A percentile compares a stretch with the other conserved stretches of the same genome.
These are phyloP conservation scores for Paraphoma sp. DNA, from an alignment of 2,329 filamentous ascomycete species.

Conservation along the genomic window DNA sequence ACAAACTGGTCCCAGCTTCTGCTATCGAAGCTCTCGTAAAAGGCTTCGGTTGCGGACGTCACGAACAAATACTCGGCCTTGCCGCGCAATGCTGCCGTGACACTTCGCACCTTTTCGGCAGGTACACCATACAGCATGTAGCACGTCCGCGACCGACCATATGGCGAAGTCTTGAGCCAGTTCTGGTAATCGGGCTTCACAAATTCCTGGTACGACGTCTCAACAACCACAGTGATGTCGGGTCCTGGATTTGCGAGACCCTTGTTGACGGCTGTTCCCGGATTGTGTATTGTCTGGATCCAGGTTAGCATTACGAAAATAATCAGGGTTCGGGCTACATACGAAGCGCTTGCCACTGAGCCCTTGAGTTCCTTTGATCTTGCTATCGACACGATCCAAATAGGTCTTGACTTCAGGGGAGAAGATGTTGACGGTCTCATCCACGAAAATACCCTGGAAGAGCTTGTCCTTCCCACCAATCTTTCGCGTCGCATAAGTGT, in stretches of 20 bases:
- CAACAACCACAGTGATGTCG: conserved; percentile 35
- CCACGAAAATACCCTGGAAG: conserved; percentile 59
- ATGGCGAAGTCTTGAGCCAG: conserved; percentile 33
- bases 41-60: conserved; percentile 24
- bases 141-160: conserved; percentile 21
- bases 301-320: neutral
- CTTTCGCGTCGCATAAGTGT: conserved; percentile 51
- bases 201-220: conserved; percentile 27
- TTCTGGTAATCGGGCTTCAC: conserved; percentile 25
- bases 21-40: conserved; percentile 31
- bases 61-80: conserved; percentile 34
- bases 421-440: conserved; percentile 53
- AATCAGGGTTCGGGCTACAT: neutral
- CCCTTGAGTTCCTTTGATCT: conserved; percentile 11
- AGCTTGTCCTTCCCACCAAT: conserved; percentile 32
- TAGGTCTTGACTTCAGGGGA: conserved; percentile 21
- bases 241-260: conserved; percentile 28
- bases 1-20: conserved; percentile 30
- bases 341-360: conserved; percentile 18
- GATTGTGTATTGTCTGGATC: conserved; percentile 37
- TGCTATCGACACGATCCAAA: conserved; percentile 24
- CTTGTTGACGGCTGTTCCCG: conserved; percentile 31
- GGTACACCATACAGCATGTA: conserved; percentile 39
- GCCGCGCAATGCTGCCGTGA: conserved; percentile 18
- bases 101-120: conserved; percentile 12